Percentiles rank a stretch among this genome's conserved stretches.
Conservation (phyloP, 2,329 filamentous ascomycete species). For the Fusarium cyanostomum region DNA sequence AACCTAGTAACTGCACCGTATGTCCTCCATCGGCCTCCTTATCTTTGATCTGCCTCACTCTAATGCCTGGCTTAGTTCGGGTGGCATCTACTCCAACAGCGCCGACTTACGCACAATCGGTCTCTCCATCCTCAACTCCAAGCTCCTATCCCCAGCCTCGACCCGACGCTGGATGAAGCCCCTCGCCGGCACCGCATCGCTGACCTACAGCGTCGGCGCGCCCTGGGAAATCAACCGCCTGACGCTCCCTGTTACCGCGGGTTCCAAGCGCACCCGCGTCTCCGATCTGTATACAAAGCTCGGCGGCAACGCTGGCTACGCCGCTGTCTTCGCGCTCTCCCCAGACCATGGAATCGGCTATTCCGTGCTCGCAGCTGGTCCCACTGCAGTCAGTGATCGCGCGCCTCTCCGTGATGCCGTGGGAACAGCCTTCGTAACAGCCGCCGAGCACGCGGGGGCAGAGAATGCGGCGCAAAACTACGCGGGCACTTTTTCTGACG, state of each 20-base stretch:
- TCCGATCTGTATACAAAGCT: slow-evolving; percentile 43
- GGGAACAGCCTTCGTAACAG: neutral
- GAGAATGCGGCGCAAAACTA: neutral
- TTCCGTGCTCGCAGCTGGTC: neutral
- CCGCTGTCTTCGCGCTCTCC: slow-evolving; percentile 40
- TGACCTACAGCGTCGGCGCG: slow-evolving; percentile 22
- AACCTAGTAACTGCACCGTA: slow-evolving; percentile 4
- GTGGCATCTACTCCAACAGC: neutral
- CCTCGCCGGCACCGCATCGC: slow-evolving; percentile 14
- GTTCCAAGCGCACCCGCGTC: slow-evolving; percentile 38
- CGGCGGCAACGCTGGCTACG: slow-evolving; percentile 43
- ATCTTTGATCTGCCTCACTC: too few relatives aligned
- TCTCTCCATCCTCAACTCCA: slow-evolving; percentile 32
- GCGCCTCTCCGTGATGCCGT: neutral
- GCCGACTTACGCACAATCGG: slow-evolving; percentile 10
- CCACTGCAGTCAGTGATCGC: neutral
- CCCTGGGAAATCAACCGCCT: slow-evolving; percentile 37
- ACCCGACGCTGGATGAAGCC: slow-evolving; percentile 36
- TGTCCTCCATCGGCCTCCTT: neutral
- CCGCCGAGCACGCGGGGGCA: neutral
- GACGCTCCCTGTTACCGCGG: slow-evolving; percentile 8
- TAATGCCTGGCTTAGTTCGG: neutral
- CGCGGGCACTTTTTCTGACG: neutral
- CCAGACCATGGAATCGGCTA: slow-evolving; percentile 45
- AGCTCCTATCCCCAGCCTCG: slow-evolving; percentile 7